These are phyloP conservation scores for Lentinula lateritia DNA, from an alignment of 768 basidiomycete species.

Conservation along the genomic window DNA sequence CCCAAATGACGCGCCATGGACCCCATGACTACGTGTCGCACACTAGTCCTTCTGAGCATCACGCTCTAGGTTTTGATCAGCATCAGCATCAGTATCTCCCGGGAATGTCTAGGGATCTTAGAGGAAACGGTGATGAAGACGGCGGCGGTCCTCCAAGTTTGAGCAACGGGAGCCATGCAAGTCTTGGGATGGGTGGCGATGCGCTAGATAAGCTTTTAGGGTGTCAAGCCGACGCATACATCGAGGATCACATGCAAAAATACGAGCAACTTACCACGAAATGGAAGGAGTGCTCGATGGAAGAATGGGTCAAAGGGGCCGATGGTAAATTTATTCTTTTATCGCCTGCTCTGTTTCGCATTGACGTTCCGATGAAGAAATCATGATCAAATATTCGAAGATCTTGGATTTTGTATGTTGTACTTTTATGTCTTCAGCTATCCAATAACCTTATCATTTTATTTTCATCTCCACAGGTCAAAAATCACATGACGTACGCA, in stretches of 20 bases:
- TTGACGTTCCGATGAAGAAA: conserved; percentile 25
- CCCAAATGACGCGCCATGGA: background rate
- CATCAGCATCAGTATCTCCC: background rate
- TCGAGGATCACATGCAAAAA: conserved; percentile 32
- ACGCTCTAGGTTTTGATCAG: background rate
- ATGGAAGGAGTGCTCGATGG: conserved; percentile 45
- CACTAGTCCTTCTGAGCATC: background rate
- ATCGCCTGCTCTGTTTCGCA: background rate
- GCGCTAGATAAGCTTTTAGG: conserved; percentile 27
- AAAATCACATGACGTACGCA: conserved; percentile 44
- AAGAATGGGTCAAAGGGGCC: conserved; percentile 52
- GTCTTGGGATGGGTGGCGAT: background rate
- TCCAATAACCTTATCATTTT: background rate
- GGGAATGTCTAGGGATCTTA: background rate
- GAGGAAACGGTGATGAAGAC: no score
- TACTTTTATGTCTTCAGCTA: background rate
- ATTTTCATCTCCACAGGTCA: conserved; percentile 25
- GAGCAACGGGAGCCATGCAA: background rate
- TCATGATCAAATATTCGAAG: conserved; percentile 33
- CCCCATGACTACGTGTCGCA: background rate
- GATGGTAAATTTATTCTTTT: conserved; percentile 30
- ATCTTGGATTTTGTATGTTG: conserved; percentile 45
- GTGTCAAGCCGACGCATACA: conserved; percentile 35
- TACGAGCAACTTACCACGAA: conserved; percentile 39
- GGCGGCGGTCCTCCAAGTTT: background rate